Evolutionary conservation across 768 basidiomycete species (phyloP), one percentile per base, ranked within the genome.

Genomic region (Neoboletus subvelutipes): DNA sequence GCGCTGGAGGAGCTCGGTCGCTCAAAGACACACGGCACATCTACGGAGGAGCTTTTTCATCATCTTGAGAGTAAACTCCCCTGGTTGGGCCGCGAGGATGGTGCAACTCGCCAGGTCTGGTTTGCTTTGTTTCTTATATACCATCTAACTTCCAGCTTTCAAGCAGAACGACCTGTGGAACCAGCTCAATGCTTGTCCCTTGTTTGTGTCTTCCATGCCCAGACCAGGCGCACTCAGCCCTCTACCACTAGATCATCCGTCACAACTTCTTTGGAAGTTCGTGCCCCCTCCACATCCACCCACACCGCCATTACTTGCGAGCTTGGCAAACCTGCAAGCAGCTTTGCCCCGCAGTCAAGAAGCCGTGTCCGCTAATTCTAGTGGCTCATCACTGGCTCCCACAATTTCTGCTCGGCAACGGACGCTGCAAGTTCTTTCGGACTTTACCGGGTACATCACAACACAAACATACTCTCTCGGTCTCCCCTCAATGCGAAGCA

Each of bases 401-500:
- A 45, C 70, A 26, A 77, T 71, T 43, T 74, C 64, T 36, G 53
- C 78, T 8, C 76, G 77, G 64, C 86, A 88, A 62, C 79, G 84
- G 63, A 84, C 85, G 11, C 73, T 91, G 8, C 81, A 90, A 66
- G 68, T 81, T 0, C 77, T 91, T 39, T 79, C 86, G 2, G 85
- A 89, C 63, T 80, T 92, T 58, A 92, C 90, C 0, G 90, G 90
- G 6, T 90, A 89, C 69, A 81, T 92, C 65, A 86, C 87, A 55
- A 80, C 87, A 10, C 87, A 90, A 61, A 81, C 87, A 3, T 92
- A 90, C 64, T 66, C 72, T 18, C 55, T 72, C 4, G 60, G 54
- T 28, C 36, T 59, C 15, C 48, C 61, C 4, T 58, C 60, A 0
- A 33, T 62, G 36, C 71, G 69, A 41, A 48, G 64, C 22, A 26